Evolutionary conservation across 805 yeast genomes (phyloP).

Genomic region (Grigorovia yakushimaensis): DNA sequence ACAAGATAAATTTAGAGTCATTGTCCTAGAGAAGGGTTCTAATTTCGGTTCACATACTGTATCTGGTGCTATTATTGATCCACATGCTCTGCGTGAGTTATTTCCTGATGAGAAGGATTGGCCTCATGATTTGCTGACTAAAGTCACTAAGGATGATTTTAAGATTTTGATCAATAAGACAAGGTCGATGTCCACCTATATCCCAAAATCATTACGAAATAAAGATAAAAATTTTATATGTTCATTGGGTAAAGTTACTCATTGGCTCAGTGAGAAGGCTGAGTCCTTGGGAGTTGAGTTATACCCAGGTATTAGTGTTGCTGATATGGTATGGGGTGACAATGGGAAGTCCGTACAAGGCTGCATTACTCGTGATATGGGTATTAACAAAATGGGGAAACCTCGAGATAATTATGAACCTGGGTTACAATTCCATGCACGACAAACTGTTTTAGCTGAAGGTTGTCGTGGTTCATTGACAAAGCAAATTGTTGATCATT

Average conservation of each 20-base stretch:
- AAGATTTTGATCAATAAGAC: constrained; percentile 48
- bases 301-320: constrained; percentile 82
- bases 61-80: constrained; percentile 92
- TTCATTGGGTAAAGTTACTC: constrained; percentile 70
- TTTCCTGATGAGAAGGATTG: constrained; percentile 60
- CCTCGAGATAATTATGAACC: constrained; percentile 84
- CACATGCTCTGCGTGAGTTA: constrained; percentile 75
- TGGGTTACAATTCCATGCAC: constrained; percentile 94
- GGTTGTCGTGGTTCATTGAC: constrained; percentile 97
- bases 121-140: constrained; percentile 67
- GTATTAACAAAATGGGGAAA: constrained; percentile 61
- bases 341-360: constrained; percentile 47
- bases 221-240: constrained; percentile 75
- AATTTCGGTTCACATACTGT: constrained; percentile 90
- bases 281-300: constrained; percentile 90
- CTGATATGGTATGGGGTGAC: constrained; percentile 56
- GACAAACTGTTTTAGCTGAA: constrained; percentile 84
- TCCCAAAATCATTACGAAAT: constrained; percentile 86
- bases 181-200: constrained; percentile 65
- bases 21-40: constrained; percentile 84
- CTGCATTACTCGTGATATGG: constrained; percentile 91
- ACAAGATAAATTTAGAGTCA: constrained; percentile 68
- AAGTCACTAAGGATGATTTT: constrained; percentile 68
- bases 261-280: constrained; percentile 77
- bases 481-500: constrained; percentile 64